Evolutionary conservation across 108 stramenopile species (phyloP), one percentile per base, ranked within the genome.

Genomic region (Cyclotella sp.): DNA sequence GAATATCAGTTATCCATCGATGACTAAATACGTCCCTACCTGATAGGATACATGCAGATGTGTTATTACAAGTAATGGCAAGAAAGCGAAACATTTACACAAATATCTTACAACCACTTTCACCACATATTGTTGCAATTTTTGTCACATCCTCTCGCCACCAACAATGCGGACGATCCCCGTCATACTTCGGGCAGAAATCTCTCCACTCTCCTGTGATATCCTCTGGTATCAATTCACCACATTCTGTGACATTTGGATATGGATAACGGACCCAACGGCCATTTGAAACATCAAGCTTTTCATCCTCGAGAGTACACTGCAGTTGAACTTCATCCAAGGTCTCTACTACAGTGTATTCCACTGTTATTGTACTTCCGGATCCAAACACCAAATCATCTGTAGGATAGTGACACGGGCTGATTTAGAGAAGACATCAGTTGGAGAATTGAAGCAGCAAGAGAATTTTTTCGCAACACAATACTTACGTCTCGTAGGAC

Each of bases 61-160:
- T 34, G 34, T 34, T 5, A 34, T 34, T 34, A 34, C 2, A 34
- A 34, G 6, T 6, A 34, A 34, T 34, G 34, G 6, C 34, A 34
- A 34, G 2, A 6, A 6, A 6, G 34, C 6, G 34, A 34, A 34
- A 34, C 34, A 6, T 34, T 34, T 34, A 5, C 34, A 34, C 34
- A 34, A 34, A 2, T 5, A 2, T 2, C 34, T 34, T 24, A 28
- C 78, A 83, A 16, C 71, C 75, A 21, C 9, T 45, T 63, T 86
- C 82, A 2, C 18, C 46, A 72, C 84, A 85, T 0, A 1, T 1
- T 28, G 60, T 53, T 52, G 61, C 72, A 68, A 63, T 42, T 51
- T 70, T 42, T 16, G 49, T 78, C 72, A 86, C 47, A 63, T 86
- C 82, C 29, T 79, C 55, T 26, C 82, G 68, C 81, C 82, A 86